phyloP scores from a whole-genome alignment of 2,329 filamentous ascomycete species.

The Fusarium gaditjirri region DNA sequence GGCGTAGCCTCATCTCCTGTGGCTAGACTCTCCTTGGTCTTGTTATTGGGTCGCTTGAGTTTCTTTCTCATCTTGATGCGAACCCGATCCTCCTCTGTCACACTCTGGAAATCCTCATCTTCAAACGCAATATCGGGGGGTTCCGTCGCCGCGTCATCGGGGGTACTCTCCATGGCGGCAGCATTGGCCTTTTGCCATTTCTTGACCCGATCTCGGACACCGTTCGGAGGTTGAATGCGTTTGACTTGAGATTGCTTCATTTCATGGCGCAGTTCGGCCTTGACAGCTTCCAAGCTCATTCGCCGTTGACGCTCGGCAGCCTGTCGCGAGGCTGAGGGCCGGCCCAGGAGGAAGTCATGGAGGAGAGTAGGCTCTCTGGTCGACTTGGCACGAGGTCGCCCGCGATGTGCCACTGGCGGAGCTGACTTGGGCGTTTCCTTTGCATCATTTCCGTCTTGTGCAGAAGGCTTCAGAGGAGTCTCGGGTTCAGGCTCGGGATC shows the following conservation, averaged over 20 bases:
- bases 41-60: constrained; percentile 50
- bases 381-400: constrained; percentile 50
- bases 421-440: constrained; percentile 55
- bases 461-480: constrained; percentile 35
- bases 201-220: constrained; percentile 82
- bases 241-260: constrained; percentile 69
- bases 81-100: constrained; percentile 69
- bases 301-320: constrained; percentile 63
- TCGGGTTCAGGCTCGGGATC: constrained; percentile 24
- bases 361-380: constrained; percentile 61
- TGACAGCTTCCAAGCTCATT: constrained; percentile 68
- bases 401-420: constrained; percentile 52
- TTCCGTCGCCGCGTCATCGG: constrained; percentile 64
- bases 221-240: constrained; percentile 70
- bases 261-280: constrained; percentile 62
- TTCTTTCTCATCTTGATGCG: constrained; percentile 66
- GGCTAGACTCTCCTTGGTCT: constrained; percentile 40
- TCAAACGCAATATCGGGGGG: constrained; percentile 71
- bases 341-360: constrained; percentile 67
- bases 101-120: constrained; percentile 66
- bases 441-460: constrained; percentile 27
- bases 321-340: constrained; percentile 65
- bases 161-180: constrained; percentile 66
- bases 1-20: constrained; percentile 40
- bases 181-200: constrained; percentile 86